These are phyloP conservation scores for Colletotrichum eremochloae DNA, from an alignment of 2,329 filamentous ascomycete genomes.

Conservation along the genomic window DNA sequence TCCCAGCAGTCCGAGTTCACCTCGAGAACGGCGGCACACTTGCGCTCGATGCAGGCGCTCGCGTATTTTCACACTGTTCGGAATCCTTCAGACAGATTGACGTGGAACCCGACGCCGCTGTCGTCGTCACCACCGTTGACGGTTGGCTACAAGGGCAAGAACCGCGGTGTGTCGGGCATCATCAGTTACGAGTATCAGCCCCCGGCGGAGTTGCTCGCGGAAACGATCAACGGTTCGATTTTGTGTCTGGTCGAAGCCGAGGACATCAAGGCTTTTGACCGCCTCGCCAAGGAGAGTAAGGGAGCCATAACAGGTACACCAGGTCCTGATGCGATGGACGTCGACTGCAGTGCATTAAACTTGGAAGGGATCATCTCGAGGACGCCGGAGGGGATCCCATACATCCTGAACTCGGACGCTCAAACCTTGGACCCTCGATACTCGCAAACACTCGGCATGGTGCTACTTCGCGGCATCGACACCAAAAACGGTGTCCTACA, in stretches of 20 bases:
- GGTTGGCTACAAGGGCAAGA: constrained; percentile 68
- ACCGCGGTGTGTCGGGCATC: constrained; percentile 72
- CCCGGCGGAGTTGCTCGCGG: constrained; percentile 68
- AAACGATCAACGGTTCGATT: constrained; percentile 78
- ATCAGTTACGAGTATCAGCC: constrained; percentile 76
- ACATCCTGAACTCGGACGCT: constrained; percentile 68
- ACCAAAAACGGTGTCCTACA: constrained; percentile 66
- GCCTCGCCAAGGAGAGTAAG: constrained; percentile 43
- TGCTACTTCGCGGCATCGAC: constrained; percentile 79
- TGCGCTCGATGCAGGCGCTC: constrained; percentile 82
- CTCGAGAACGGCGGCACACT: constrained; percentile 72
- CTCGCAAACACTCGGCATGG: constrained; percentile 73
- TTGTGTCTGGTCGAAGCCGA: constrained; percentile 76
- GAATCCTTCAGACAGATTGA: constrained; percentile 44
- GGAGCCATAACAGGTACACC: constrained; percentile 12
- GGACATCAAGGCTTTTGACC: constrained; percentile 62
- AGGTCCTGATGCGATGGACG: constrained; percentile 38
- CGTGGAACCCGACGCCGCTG: constrained; percentile 69
- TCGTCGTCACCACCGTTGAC: constrained; percentile 70
- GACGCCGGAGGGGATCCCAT: constrained; percentile 70
- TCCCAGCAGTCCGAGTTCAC: constrained; percentile 70
- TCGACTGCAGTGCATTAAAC: constrained; percentile 30
- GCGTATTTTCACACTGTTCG: constrained; percentile 76
- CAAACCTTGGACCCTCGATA: constrained; percentile 70
- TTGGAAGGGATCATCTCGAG: constrained; percentile 52